Percentiles rank a stretch among this genome's conserved stretches.
Evolutionary conservation across 495 filamentous ascomycete genomes (phyloP).

Genomic region (Tuber aestivum): DNA sequence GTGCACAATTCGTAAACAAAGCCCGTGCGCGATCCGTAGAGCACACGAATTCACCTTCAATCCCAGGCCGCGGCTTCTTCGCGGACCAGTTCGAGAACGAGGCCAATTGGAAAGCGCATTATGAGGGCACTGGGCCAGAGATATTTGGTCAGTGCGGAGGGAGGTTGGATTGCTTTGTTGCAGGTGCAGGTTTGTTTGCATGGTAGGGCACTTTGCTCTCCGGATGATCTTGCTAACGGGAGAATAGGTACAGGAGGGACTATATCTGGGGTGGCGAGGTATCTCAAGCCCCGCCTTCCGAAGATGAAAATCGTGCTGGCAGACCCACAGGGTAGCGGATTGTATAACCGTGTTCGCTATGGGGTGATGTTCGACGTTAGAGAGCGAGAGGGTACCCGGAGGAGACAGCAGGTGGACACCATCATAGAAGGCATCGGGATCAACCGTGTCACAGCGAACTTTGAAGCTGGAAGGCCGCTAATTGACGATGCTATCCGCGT

Average conservation of each 20-base stretch:
- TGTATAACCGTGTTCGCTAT: slow-evolving; percentile 83
- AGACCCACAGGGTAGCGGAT: slow-evolving; percentile 87
- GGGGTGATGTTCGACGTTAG: slow-evolving; percentile 92
- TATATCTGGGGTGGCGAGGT: slow-evolving; percentile 76
- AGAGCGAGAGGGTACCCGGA: slow-evolving; percentile 81
- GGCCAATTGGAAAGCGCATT: slow-evolving; percentile 82
- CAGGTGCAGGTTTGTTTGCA: slow-evolving; percentile 59
- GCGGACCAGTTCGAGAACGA: slow-evolving; percentile 92
- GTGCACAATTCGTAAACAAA: slow-evolving; percentile 88
- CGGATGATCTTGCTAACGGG: background rate
- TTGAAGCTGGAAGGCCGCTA: slow-evolving; percentile 74
- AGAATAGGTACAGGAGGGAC: slow-evolving; percentile 75
- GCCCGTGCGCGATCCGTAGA: slow-evolving; percentile 69
- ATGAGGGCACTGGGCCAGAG: slow-evolving; percentile 78
- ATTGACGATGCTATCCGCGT: slow-evolving; percentile 88
- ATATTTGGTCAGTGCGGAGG: slow-evolving; percentile 74
- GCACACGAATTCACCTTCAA: slow-evolving; percentile 54
- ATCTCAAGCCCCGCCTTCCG: slow-evolving; percentile 64
- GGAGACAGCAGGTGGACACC: slow-evolving; percentile 85
- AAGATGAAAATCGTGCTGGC: slow-evolving; percentile 71
- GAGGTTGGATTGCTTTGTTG: slow-evolving; percentile 77
- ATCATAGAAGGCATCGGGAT: slow-evolving; percentile 96
- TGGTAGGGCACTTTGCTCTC: background rate
- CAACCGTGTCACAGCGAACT: slow-evolving; percentile 85
- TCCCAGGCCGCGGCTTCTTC: slow-evolving; percentile 66